Conservation (phyloP, 1,284 basidiomycete species). For the Ceratobasidium sp. region DNA sequence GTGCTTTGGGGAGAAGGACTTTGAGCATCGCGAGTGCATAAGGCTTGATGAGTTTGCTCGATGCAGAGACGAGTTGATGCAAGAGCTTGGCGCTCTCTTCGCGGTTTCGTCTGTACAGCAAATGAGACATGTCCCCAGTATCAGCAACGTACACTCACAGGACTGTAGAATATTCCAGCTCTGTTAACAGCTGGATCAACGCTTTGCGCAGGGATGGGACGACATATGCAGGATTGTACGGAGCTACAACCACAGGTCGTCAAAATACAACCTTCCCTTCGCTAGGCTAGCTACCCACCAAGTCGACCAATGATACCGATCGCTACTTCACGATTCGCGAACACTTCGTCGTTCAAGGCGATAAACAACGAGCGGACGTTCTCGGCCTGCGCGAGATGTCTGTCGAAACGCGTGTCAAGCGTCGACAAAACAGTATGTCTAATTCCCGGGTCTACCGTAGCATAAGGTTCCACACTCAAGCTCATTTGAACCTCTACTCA, state of each 20-base stretch:
- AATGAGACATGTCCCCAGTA: slow-evolving; percentile 33
- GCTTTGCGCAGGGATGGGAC: slow-evolving; percentile 98
- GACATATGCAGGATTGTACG: slow-evolving; percentile 96
- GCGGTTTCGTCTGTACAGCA: slow-evolving; percentile 71
- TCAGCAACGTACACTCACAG: slow-evolving; percentile 62
- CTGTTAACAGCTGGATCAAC: slow-evolving; percentile 95
- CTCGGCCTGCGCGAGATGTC: slow-evolving; percentile 98
- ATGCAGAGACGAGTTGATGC: slow-evolving; percentile 88
- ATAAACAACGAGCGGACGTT: slow-evolving; percentile 98
- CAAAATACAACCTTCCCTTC: not conserved
- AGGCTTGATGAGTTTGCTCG: slow-evolving; percentile 93
- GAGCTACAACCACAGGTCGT: not conserved
- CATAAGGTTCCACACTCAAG: slow-evolving; percentile 9
- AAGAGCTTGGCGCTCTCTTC: slow-evolving; percentile 93
- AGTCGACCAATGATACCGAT: slow-evolving; percentile 94
- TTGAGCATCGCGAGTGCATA: slow-evolving; percentile 97
- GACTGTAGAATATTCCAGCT: slow-evolving; percentile 95
- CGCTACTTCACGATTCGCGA: slow-evolving; percentile 91
- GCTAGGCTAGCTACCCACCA: slow-evolving; percentile 58
- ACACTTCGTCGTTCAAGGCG: slow-evolving; percentile 97
- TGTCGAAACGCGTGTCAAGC: slow-evolving; percentile 95
- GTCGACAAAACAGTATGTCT: slow-evolving; percentile 89
- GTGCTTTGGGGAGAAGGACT: slow-evolving; percentile 89
- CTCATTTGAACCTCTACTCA: slow-evolving; percentile 54
- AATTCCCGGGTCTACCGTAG: slow-evolving; percentile 74